These are phyloP conservation scores for Tylopilus vinaceipallidus DNA, from an alignment of 768 basidiomycete species.

Conservation along the genomic window DNA sequence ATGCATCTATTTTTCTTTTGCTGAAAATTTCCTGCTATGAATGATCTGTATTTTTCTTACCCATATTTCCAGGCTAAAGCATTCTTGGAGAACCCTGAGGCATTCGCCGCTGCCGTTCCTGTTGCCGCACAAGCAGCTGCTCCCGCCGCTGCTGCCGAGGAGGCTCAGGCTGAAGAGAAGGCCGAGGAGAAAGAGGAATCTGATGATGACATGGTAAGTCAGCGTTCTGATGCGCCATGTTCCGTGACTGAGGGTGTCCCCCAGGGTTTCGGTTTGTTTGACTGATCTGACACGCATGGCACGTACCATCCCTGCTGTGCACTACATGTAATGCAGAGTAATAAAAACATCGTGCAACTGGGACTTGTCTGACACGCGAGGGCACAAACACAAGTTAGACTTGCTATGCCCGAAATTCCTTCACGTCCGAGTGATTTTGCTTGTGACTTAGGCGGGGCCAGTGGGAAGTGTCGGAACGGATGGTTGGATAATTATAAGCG, in stretches of 20 bases:
- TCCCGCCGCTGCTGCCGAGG: constrained; percentile 57
- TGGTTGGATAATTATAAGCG: too few relatives aligned
- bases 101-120: constrained; percentile 85
- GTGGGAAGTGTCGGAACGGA: constrained; percentile 14
- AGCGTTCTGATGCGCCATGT: not conserved
- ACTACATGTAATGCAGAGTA: constrained; percentile 23
- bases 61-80: constrained; percentile 72
- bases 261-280: constrained; percentile 93
- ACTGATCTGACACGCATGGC: constrained; percentile 42
- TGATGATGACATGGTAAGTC: constrained; percentile 82
- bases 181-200: constrained; percentile 84
- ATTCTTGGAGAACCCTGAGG: constrained; percentile 96
- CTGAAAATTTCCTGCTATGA: constrained; percentile 23
- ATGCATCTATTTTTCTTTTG: constrained; percentile 33
- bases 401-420: too few relatives aligned
- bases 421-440: too few relatives aligned
- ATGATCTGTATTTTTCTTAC: constrained; percentile 7
- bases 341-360: constrained; percentile 13
- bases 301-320: constrained; percentile 14
- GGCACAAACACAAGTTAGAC: not conserved
- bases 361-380: constrained; percentile 3
- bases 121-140: constrained; percentile 49
- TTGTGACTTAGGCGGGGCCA: not conserved
- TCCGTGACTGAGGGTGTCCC: constrained; percentile 8
- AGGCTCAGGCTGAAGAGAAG: constrained; percentile 65